phyloP scores from a whole-genome alignment of 148 eudicot species.

The Cornus florida region DNA sequence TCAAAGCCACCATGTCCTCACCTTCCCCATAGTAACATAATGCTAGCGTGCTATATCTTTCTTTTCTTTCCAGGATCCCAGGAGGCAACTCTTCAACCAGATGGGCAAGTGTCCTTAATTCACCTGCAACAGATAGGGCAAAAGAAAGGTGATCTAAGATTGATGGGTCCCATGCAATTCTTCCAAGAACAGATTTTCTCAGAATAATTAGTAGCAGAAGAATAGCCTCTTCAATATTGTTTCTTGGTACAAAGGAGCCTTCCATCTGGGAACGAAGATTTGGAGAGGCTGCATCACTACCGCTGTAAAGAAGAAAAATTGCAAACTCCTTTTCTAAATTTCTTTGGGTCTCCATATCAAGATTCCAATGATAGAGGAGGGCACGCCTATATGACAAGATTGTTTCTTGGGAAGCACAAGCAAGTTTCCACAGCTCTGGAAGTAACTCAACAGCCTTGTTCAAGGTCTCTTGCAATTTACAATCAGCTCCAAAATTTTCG shows the following conservation, averaged over 20 bases:
- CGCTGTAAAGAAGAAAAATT: constrained; percentile 69
- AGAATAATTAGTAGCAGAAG: constrained; percentile 63
- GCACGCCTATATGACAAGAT: constrained; percentile 70
- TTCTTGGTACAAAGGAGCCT: constrained; percentile 69
- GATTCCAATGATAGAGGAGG: constrained; percentile 70
- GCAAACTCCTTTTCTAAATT: constrained; percentile 71
- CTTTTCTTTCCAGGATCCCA: constrained; percentile 47
- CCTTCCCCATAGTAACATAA: constrained; percentile 71
- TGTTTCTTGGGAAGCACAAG: constrained; percentile 50
- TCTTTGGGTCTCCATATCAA: constrained; percentile 53
- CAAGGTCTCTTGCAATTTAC: constrained; percentile 65
- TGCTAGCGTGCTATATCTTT: constrained; percentile 46
- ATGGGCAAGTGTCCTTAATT: constrained; percentile 41
- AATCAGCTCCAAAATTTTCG: constrained; percentile 51
- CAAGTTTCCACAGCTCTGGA: constrained; percentile 73
- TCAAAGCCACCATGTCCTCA: constrained; percentile 50
- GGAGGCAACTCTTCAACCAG: constrained; percentile 70
- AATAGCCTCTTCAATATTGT: constrained; percentile 79
- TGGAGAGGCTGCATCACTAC: constrained; percentile 65
- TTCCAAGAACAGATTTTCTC: constrained; percentile 36
- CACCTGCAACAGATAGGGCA: constrained; percentile 65
- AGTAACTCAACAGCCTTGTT: constrained; percentile 72
- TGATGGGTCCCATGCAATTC: constrained; percentile 66
- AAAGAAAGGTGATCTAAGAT: constrained; percentile 74
- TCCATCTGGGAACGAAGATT: constrained; percentile 67